A percentile compares a stretch with the other conserved stretches of the same genome.
Evolutionary conservation across 352 stramenopile species (phyloP).

Genomic region (Phytophthora sansomeana): DNA sequence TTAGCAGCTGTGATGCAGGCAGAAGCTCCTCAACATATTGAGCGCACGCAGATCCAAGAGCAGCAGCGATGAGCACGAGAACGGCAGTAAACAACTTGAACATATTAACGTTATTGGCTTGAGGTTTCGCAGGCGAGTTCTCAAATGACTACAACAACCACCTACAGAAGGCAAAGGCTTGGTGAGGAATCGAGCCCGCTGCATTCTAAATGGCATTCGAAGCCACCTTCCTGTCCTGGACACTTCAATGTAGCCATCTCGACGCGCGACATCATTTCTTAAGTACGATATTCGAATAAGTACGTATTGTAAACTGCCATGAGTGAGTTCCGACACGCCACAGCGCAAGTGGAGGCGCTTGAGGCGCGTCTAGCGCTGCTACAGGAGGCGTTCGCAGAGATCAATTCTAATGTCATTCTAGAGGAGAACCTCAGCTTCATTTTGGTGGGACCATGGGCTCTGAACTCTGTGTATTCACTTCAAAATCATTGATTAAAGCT

Average conservation of each 20-base stretch:
- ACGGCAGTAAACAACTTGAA: slow-evolving; percentile 10
- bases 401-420: background rate
- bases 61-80: background rate
- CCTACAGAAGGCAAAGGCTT: background rate
- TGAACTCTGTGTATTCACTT: slow-evolving; percentile 8
- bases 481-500: background rate
- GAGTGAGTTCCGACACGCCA: slow-evolving; percentile 64
- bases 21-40: background rate
- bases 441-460: slow-evolving; percentile 29
- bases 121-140: background rate
- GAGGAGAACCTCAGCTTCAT: slow-evolving; percentile 36
- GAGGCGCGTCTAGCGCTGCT: slow-evolving; percentile 48
- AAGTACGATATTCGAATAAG: background rate
- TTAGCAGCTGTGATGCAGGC: background rate
- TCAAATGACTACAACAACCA: background rate
- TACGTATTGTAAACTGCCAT: slow-evolving; percentile 29
- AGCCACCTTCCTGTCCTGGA: background rate
- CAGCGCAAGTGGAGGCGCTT: slow-evolving; percentile 48
- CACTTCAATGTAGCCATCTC: slow-evolving; percentile 16
- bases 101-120: slow-evolving; percentile 1
- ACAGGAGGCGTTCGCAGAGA: slow-evolving; percentile 2
- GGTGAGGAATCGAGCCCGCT: background rate
- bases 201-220: background rate
- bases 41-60: background rate
- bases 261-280: background rate